phyloP scores from a whole-genome alignment of 139 green algal species.

The Picochlorum sp. region DNA sequence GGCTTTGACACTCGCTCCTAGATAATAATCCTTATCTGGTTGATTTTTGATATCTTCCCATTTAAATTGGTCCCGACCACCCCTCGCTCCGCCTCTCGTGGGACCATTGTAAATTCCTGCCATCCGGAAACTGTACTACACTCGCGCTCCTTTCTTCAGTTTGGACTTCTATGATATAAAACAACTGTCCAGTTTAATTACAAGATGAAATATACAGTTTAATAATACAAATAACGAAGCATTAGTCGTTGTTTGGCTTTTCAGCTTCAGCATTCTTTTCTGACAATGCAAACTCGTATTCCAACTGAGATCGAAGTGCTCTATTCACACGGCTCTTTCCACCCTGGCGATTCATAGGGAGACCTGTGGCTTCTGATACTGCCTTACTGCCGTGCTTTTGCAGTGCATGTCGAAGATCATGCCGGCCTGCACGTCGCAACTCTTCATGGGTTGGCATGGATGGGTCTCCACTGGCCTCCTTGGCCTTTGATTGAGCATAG shows the following conservation, averaged over 20 bases:
- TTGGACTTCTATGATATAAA: no score
- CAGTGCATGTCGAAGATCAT: conserved; percentile 27
- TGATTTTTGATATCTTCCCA: conserved; percentile 65
- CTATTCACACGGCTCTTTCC: neutral
- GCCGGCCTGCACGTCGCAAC: conserved; percentile 13
- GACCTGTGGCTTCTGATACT: conserved; percentile 6
- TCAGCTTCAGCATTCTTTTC: no score
- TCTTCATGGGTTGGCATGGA: conserved; percentile 15
- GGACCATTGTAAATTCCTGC: conserved; percentile 59
- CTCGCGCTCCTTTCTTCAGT: no score
- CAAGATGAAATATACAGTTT: no score
- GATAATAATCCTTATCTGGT: conserved; percentile 63
- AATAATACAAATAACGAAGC: no score
- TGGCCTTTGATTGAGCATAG: neutral
- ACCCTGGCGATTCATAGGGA: neutral
- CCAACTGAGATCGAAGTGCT: neutral
- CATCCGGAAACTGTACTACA: conserved; percentile 4
- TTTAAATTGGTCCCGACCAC: conserved; percentile 52
- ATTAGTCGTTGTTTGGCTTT: no score
- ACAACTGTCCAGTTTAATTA: no score
- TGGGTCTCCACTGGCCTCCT: neutral
- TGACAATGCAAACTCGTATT: neutral
- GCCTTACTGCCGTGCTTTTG: conserved; percentile 11
- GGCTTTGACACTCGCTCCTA: conserved; percentile 69
- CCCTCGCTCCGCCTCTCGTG: conserved; percentile 39